These are phyloP conservation scores for Hypoxylon sp. DNA, from an alignment of 2,329 filamentous ascomycete species.

Conservation along the genomic window DNA sequence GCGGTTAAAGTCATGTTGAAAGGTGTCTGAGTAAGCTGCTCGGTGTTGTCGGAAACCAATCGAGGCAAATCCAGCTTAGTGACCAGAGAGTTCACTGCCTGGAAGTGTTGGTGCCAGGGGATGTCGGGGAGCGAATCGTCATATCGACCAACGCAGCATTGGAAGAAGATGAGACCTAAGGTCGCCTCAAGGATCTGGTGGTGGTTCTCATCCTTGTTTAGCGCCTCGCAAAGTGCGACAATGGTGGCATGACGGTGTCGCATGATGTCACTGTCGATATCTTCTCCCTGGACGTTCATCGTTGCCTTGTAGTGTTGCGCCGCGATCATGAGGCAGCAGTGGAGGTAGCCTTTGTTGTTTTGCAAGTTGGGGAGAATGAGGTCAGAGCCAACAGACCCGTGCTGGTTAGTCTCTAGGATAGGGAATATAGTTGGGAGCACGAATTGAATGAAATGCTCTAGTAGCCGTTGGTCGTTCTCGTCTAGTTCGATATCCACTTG, in stretches of 20 bases:
- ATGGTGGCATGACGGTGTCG: slow-evolving; percentile 92
- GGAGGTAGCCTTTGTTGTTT: slow-evolving; percentile 92
- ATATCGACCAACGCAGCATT: slow-evolving; percentile 88
- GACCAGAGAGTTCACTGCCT: slow-evolving; percentile 87
- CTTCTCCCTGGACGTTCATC: slow-evolving; percentile 74
- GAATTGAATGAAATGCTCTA: slow-evolving; percentile 91
- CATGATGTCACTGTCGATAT: slow-evolving; percentile 92
- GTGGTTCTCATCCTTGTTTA: slow-evolving; percentile 85
- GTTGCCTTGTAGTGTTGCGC: slow-evolving; percentile 92
- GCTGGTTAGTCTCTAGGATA: slow-evolving; percentile 90
- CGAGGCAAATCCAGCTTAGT: slow-evolving; percentile 85
- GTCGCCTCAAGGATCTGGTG: slow-evolving; percentile 92
- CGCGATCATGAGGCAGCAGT: slow-evolving; percentile 94
- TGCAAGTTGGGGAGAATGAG: slow-evolving; percentile 90
- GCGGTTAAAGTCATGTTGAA: slow-evolving; percentile 96
- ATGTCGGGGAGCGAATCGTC: slow-evolving; percentile 91
- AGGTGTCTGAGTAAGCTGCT: slow-evolving; percentile 75
- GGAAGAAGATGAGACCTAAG: slow-evolving; percentile 95
- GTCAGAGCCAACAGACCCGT: slow-evolving; percentile 83
- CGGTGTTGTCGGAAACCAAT: slow-evolving; percentile 72
- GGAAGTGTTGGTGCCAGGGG: slow-evolving; percentile 97
- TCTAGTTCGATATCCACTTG: slow-evolving; percentile 86
- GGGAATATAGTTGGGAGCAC: slow-evolving; percentile 93
- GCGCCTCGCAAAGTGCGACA: slow-evolving; percentile 84
- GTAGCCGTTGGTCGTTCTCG: slow-evolving; percentile 86